Conservation (phyloP, 257 asterid genomes). For the Nicotiana undulata region DNA sequence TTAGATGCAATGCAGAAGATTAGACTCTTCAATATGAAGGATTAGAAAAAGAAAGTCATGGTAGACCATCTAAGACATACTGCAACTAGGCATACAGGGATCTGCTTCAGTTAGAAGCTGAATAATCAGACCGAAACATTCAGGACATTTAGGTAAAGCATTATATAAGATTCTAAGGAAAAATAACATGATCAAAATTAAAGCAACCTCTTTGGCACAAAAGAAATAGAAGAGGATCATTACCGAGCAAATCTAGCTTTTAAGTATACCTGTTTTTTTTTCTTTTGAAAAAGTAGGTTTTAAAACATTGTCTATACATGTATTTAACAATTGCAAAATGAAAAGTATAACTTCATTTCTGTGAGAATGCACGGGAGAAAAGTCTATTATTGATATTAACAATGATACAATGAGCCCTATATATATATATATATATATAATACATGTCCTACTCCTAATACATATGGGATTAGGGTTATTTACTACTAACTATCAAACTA, state of each 20-base stretch:
- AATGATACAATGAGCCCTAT: no score
- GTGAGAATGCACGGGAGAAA: no score
- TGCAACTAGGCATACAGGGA: not conserved
- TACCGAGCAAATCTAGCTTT: not conserved
- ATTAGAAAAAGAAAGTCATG: not conserved
- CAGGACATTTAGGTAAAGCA: not conserved
- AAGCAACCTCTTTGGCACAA: not conserved
- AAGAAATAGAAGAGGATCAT: not conserved
- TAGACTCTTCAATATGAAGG: conserved; percentile 1
- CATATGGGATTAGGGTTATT: no score
- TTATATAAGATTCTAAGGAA: not conserved
- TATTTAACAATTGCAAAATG: not conserved
- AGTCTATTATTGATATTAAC: no score
- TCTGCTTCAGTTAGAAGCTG: not conserved
- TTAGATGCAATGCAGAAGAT: conserved; percentile 1
- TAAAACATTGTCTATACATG: not conserved
- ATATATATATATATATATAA: no score
- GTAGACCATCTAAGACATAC: not conserved
- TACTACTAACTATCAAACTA: no score
- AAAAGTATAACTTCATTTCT: not conserved
- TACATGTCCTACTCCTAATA: no score
- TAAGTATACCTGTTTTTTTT: not conserved
- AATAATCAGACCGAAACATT: not conserved
- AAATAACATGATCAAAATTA: not conserved
- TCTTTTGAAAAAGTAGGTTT: no score